Evolutionary conservation across 352 stramenopile species (phyloP).

Genomic region (Elongisporangium undulatum): DNA sequence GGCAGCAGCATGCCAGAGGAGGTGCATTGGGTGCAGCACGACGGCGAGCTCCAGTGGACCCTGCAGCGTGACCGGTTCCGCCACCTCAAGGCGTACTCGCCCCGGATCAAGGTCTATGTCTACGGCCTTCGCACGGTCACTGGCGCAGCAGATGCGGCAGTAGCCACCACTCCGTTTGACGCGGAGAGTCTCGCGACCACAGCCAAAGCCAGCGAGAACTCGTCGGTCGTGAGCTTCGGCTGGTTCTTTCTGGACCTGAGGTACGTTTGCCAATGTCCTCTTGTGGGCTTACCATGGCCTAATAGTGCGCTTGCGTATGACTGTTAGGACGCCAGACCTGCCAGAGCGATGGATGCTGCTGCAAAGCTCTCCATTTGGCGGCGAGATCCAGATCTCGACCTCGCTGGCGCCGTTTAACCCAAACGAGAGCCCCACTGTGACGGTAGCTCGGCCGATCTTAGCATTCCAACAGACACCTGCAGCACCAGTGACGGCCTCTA

Average conservation of each 20-base stretch:
- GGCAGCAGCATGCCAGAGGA: slow-evolving; percentile 50
- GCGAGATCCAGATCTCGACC: slow-evolving; percentile 60
- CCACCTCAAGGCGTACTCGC: slow-evolving; percentile 56
- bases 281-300: not conserved
- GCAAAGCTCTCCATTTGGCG: slow-evolving; percentile 63
- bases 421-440: not conserved
- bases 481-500: not conserved
- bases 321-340: slow-evolving; percentile 56
- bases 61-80: slow-evolving; percentile 59
- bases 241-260: slow-evolving; percentile 84
- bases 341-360: slow-evolving; percentile 67
- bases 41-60: slow-evolving; percentile 54
- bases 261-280: slow-evolving; percentile 13
- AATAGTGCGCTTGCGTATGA: not conserved
- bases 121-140: slow-evolving; percentile 44
- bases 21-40: slow-evolving; percentile 37
- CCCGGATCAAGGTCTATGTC: slow-evolving; percentile 67
- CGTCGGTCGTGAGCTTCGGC: slow-evolving; percentile 54
- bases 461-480: not conserved
- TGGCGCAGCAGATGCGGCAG: slow-evolving; percentile 6
- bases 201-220: slow-evolving; percentile 21
- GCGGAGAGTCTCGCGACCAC: not conserved
- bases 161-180: not conserved
- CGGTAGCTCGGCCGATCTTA: not conserved
- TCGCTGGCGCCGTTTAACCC: not conserved